Evolutionary conservation across 352 stramenopile genomes (phyloP).

Genomic region (Salisapilia sapeloensis): DNA sequence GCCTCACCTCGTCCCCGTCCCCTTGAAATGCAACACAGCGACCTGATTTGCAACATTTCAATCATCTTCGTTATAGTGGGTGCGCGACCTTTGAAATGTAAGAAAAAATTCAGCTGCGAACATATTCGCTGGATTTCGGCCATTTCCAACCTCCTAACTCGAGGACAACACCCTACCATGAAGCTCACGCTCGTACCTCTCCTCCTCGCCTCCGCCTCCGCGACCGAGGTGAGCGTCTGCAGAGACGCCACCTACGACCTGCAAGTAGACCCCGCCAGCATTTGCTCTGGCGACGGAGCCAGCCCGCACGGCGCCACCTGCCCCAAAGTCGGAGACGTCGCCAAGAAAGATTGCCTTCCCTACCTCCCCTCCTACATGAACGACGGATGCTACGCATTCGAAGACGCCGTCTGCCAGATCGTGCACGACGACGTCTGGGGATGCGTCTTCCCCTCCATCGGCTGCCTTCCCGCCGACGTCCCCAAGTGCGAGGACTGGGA

Average conservation of each 20-base stretch:
- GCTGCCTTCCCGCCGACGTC: conserved; percentile 6
- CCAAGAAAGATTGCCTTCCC: conserved; percentile 3
- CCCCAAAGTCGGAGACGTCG: conserved; percentile 2
- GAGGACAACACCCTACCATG: neutral
- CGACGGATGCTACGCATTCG: conserved; percentile 2
- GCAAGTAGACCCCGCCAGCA: neutral
- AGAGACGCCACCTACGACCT: conserved; percentile 23
- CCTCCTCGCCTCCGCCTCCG: no score
- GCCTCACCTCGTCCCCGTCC: no score
- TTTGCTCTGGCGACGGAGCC: conserved; percentile 4
- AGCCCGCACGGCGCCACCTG: conserved; percentile 6
- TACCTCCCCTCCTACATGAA: conserved; percentile 4
- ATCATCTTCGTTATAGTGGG: no score
- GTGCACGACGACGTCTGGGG: conserved; percentile 10
- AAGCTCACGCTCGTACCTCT: no score
- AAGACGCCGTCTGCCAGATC: conserved; percentile 8
- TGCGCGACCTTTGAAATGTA: no score
- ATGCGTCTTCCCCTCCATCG: conserved; percentile 13
- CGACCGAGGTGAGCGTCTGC: conserved; percentile 18
- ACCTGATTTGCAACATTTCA: no score
- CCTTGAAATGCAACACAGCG: no score
- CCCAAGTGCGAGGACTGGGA: no score
- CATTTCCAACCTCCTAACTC: conserved; percentile 1
- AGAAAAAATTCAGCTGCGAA: no score
- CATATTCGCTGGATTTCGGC: no score